A percentile compares a stretch with the other conserved stretches of the same genome.
Evolutionary conservation across 2,329 filamentous ascomycete species (phyloP).

Genomic region (Penicillium olsonii): DNA sequence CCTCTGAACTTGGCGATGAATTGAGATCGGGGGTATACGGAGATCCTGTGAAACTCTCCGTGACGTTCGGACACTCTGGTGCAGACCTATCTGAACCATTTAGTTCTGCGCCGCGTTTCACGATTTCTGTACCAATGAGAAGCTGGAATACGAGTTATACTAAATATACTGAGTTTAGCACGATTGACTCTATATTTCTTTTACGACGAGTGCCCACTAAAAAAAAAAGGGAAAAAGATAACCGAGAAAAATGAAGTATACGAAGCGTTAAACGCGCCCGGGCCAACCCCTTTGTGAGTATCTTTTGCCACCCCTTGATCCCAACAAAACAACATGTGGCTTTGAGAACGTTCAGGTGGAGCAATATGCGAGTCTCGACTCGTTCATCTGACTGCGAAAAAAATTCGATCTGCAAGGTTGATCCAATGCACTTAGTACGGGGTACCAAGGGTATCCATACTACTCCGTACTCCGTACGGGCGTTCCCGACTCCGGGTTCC

Average conservation of each 20-base stretch:
- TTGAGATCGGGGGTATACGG: not conserved
- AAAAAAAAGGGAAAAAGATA: not conserved
- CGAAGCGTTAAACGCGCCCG: conserved; percentile 10
- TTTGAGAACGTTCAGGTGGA: not conserved
- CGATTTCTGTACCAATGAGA: conserved; percentile 17
- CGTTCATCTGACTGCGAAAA: conserved; percentile 13
- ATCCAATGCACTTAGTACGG: too few species aligned
- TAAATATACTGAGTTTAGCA: not conserved
- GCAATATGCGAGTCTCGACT: conserved; percentile 15
- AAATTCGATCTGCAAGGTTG: conserved; percentile 6
- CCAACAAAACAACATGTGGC: conserved; percentile 12
- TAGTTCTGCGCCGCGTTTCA: conserved; percentile 19
- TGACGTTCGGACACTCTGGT: not conserved
- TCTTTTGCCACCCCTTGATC: conserved; percentile 18
- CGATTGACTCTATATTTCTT: not conserved
- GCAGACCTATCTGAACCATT: not conserved
- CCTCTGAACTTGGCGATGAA: too few species aligned
- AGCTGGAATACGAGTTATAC: not conserved
- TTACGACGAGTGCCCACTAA: not conserved
- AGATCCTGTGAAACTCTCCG: conserved; percentile 1
- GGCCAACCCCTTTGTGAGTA: conserved; percentile 16
- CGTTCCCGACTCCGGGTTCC: not conserved
- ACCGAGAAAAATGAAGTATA: not conserved
- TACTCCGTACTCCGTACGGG: too few species aligned
- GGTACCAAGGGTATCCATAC: conserved; percentile 1